phyloP scores from a whole-genome alignment of 192 early-diverging fungal species.

The Gonapodya prolifera region DNA sequence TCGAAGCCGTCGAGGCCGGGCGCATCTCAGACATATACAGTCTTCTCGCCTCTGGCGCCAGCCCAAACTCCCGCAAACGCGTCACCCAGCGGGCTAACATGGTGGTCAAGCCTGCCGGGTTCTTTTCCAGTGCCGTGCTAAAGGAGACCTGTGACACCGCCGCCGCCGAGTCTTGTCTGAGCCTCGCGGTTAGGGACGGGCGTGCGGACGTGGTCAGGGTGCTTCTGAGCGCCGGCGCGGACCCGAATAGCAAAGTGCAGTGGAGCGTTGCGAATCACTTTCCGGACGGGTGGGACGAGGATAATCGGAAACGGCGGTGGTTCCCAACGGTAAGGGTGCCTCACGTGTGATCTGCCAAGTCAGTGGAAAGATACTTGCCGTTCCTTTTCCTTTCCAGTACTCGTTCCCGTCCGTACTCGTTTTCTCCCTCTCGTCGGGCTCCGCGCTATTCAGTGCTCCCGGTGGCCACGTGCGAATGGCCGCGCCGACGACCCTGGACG shows the following conservation, averaged over 20 bases:
- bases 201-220: neutral
- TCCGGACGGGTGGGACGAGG: neutral
- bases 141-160: neutral
- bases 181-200: neutral
- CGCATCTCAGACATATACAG: neutral
- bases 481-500: neutral
- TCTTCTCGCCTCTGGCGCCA: neutral
- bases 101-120: neutral
- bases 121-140: neutral
- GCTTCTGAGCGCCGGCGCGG: neutral
- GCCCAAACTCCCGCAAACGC: neutral
- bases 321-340: neutral
- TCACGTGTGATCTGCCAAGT: neutral
- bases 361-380: too few species aligned
- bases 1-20: neutral
- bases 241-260: neutral
- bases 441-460: neutral
- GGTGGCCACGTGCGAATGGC: neutral
- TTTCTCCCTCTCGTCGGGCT: neutral
- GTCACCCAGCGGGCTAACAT: neutral
- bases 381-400: neutral
- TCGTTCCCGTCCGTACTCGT: neutral
- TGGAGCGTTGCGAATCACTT: neutral
- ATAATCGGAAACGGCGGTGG: neutral
- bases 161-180: neutral